phyloP scores from a whole-genome alignment of 2,329 filamentous ascomycete genomes.

The Alternaria hordeiaustralica region DNA sequence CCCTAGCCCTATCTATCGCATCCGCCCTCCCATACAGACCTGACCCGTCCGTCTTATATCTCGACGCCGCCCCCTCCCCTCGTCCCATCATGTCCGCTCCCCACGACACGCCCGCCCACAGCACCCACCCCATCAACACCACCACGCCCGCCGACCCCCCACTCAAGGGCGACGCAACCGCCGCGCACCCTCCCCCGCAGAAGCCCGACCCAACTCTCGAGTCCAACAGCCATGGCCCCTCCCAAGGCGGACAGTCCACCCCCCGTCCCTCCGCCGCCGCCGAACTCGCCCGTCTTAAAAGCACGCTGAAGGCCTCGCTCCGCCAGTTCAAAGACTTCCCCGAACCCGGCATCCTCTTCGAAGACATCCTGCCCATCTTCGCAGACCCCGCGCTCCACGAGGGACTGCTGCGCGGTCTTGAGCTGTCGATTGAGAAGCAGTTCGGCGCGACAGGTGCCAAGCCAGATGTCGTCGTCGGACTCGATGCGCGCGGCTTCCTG shows the following conservation, averaged over 20 bases:
- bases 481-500: slow-evolving; percentile 93
- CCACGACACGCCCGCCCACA: slow-evolving; percentile 28
- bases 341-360: slow-evolving; percentile 89
- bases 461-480: slow-evolving; percentile 89
- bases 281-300: slow-evolving; percentile 65
- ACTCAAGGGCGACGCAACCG: slow-evolving; percentile 34
- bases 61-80: slow-evolving; percentile 13
- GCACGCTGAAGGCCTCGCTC: slow-evolving; percentile 73
- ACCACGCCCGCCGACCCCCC: slow-evolving; percentile 25
- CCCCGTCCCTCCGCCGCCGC: slow-evolving; percentile 56
- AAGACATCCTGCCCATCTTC: slow-evolving; percentile 98
- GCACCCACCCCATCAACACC: slow-evolving; percentile 25
- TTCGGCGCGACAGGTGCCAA: slow-evolving; percentile 58
- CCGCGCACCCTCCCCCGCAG: slow-evolving; percentile 39
- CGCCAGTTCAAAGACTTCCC: slow-evolving; percentile 93
- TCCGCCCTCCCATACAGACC: slow-evolving; percentile 13
- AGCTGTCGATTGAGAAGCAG: slow-evolving; percentile 75
- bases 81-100: slow-evolving; percentile 42
- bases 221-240: slow-evolving; percentile 46
- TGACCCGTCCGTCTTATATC: slow-evolving; percentile 17
- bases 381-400: slow-evolving; percentile 75
- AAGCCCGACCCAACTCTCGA: slow-evolving; percentile 45
- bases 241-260: slow-evolving; percentile 58
- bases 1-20: slow-evolving; percentile 20
- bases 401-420: slow-evolving; percentile 80